Conservation (phyloP, 2,329 filamentous ascomycete genomes). For the Fusarium sp. region DNA sequence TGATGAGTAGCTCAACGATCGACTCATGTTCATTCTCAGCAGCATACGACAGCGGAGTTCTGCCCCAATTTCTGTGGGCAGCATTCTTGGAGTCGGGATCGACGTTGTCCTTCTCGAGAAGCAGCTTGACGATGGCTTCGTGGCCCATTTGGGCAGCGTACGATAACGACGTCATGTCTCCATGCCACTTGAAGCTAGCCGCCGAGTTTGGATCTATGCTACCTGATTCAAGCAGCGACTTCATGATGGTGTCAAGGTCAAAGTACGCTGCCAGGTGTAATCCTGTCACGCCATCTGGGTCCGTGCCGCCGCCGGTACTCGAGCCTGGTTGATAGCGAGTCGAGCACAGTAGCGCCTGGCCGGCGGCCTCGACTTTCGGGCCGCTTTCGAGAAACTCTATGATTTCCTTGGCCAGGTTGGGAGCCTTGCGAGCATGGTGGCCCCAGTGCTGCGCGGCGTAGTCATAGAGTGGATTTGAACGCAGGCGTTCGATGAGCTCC, state of each 20-base stretch:
- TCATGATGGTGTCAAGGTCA: neutral
- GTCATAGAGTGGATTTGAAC: constrained; percentile 5
- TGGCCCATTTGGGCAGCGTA: neutral
- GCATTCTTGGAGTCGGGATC: neutral
- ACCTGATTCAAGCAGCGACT: neutral
- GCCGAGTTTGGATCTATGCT: neutral
- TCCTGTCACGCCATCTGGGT: neutral
- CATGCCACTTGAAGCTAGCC: neutral
- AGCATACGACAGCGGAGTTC: neutral
- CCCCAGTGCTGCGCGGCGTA: constrained; percentile 26
- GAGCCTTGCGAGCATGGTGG: constrained; percentile 6
- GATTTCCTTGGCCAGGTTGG: neutral
- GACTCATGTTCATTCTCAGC: neutral
- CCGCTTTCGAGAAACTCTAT: neutral
- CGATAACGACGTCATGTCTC: neutral
- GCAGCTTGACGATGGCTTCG: neutral
- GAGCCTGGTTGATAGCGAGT: neutral
- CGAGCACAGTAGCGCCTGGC: neutral
- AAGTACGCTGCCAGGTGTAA: constrained; percentile 9
- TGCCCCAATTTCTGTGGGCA: neutral
- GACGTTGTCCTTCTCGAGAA: neutral
- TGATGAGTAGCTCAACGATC: neutral
- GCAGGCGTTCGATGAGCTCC: neutral
- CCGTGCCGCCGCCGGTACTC: no score
- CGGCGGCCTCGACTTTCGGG: neutral